These are phyloP conservation scores for Neonectria neomacrospora DNA, from an alignment of 2,329 filamentous ascomycete species.

Conservation along the genomic window DNA sequence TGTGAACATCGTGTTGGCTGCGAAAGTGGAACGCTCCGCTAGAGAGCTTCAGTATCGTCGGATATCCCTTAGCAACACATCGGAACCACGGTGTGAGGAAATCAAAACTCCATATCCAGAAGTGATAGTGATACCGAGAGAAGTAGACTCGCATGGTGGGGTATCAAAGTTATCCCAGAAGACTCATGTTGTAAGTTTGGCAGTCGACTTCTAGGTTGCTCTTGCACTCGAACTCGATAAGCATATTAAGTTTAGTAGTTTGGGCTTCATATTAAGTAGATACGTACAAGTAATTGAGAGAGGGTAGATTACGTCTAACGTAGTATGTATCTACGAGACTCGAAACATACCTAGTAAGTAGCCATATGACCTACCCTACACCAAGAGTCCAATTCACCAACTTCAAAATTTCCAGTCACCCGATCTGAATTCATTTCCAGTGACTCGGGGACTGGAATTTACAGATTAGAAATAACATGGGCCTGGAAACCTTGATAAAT, in stretches of 20 bases:
- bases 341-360: too few relatives aligned
- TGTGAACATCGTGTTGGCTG: background rate
- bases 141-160: background rate
- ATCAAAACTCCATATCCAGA: background rate
- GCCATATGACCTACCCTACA: background rate
- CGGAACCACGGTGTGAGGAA: background rate
- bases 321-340: too few relatives aligned
- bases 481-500: background rate
- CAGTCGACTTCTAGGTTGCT: background rate
- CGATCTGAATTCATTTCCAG: too few relatives aligned
- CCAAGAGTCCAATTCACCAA: background rate
- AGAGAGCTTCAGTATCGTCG: too few relatives aligned
- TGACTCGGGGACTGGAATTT: too few relatives aligned
- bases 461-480: background rate
- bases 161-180: background rate
- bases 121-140: background rate
- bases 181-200: background rate
- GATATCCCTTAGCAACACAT: background rate
- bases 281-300: too few relatives aligned
- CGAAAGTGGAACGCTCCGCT: too few relatives aligned
- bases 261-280: too few relatives aligned
- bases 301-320: too few relatives aligned
- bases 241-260: background rate
- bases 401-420: conserved; percentile 8
- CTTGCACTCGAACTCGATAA: background rate